Base-by-base conservation (phyloP, 2,329 filamentous ascomycete species). In the Trichoderma sp. region DNA sequence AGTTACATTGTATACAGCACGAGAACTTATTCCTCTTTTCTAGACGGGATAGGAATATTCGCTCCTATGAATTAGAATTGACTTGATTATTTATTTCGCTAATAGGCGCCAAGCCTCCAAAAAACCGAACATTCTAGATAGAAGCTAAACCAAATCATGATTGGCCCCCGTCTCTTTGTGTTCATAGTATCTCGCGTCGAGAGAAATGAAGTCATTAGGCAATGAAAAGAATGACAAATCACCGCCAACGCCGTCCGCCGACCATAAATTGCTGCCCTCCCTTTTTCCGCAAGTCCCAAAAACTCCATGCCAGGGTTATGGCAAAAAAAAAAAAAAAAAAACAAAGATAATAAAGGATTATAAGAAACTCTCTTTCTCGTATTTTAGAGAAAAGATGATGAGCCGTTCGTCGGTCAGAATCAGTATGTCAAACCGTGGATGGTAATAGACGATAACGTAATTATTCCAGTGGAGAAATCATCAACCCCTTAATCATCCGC, bases 401-500 rank as follows among this genome's bases (percentile, higher is more conserved):
- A 58, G 33, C 21, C 5, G n/a, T 40, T n/a, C 4, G 4, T 40
- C 7, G 13, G 7, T 58, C 7, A 13, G 13, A n/a, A 21, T n/a
- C 31, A n/a, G 19, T 6, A 19, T 37, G 31, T 58, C 31, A 33
- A 4, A 49, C 16, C 6, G 7, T 16, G 16, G 14, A 7, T 8
- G 10, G 7, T 16, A 5, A 31, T 6, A 21, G 31, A 31, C 19
- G 4, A 35, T 27, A 11, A 29, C 33, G 14, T 52, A 52, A 16
- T 19, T n/a, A 37, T 47, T n/a, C 16, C 4, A 43, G 16, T 5
- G n/a, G 14, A 11, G 31, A 5, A n/a, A 8, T 4, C n/a, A 8
- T 6, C 16, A 49, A 16, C 2, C 11, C 16, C 24, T 64, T 74
- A 80, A 62, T 80, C 79, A 60, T 81, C 80, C 29, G 75, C 74